Conservation (phyloP, 2,329 filamentous ascomycete species). For the Ilyonectria mors-panacis region DNA sequence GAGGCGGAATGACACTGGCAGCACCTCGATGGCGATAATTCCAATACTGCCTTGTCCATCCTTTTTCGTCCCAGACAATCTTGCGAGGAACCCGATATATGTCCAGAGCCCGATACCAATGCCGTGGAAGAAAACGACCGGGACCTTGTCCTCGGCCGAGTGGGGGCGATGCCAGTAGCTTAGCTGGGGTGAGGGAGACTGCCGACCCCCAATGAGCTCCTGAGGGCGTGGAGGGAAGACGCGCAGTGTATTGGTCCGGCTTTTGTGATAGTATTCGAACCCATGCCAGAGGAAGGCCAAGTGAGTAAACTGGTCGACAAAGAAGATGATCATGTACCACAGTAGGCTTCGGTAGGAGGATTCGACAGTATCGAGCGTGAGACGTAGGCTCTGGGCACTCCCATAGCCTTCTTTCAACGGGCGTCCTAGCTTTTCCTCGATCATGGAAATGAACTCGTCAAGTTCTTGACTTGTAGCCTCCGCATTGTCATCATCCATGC, state of each 20-base stretch:
- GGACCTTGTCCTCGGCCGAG: constrained; percentile 62
- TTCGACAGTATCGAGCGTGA: constrained; percentile 75
- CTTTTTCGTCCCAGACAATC: constrained; percentile 56
- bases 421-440: constrained; percentile 68
- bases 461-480: constrained; percentile 58
- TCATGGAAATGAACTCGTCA: constrained; percentile 63
- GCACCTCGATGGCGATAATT: constrained; percentile 76
- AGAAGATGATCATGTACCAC: constrained; percentile 74
- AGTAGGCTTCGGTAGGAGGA: constrained; percentile 73
- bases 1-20: constrained; percentile 75
- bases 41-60: constrained; percentile 63
- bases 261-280: constrained; percentile 67
- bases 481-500: constrained; percentile 17
- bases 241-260: constrained; percentile 42
- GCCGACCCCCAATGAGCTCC: constrained; percentile 59
- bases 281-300: constrained; percentile 61
- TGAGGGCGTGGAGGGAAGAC: constrained; percentile 73
- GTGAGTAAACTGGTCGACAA: constrained; percentile 68
- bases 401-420: constrained; percentile 69
- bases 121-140: constrained; percentile 79
- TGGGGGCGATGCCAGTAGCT: constrained; percentile 79
- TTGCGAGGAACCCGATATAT: constrained; percentile 71
- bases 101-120: constrained; percentile 78
- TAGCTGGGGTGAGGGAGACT: constrained; percentile 65
- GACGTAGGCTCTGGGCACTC: constrained; percentile 69